Evolutionary conservation across 140 eudicot species (phyloP), one percentile per base, ranked within the genome.

Genomic region (Flaveria floridana): DNA sequence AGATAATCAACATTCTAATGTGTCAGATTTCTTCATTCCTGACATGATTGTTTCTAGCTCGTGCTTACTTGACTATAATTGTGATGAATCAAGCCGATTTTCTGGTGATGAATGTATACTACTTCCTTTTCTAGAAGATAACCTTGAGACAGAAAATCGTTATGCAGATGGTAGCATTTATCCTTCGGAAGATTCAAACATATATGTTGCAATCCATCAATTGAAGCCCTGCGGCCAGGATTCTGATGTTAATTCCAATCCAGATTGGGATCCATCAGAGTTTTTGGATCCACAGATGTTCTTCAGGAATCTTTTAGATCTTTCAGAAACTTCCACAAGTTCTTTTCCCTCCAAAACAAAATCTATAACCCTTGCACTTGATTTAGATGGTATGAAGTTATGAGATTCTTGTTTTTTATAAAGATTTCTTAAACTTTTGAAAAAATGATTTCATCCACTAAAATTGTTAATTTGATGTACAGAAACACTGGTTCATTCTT

Each of bases 401-500:
- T 55, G 13, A 64, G n/a, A 15, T 41, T 65, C 6, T 65, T 7
- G 16, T 4, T 39, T 21, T 42, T 46, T 20, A 8, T 67, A 37
- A 48, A 30, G 7, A n/a, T 7, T 5, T 7, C 1, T 5, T 21
- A 59, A 34, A 34, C 41, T 34, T 34, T 6, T 5, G 41, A 34
- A 34, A 34, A 34, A 5, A 65, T 11, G 8, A 9, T 65, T 39
- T 65, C 9, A 18, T 18, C 0, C 48, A 15, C 25, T 65, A 18
- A 65, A 34, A 1, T 37, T 73, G 34, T 50, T 78, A 78, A 20
- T 59, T 61, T 78, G 59, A 47, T 65, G 52, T 76, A 48, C 87
- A 95, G 99, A 95, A 82, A 95, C 99, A 9, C 89, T 95, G 57
- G 97, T 95, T 9, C 99, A 91, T 76, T 91, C 97, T 44, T 82